A percentile compares a stretch with the other conserved stretches of the same genome.
phyloP scores from a whole-genome alignment of 768 basidiomycete genomes.

The Tricholoma terreum region DNA sequence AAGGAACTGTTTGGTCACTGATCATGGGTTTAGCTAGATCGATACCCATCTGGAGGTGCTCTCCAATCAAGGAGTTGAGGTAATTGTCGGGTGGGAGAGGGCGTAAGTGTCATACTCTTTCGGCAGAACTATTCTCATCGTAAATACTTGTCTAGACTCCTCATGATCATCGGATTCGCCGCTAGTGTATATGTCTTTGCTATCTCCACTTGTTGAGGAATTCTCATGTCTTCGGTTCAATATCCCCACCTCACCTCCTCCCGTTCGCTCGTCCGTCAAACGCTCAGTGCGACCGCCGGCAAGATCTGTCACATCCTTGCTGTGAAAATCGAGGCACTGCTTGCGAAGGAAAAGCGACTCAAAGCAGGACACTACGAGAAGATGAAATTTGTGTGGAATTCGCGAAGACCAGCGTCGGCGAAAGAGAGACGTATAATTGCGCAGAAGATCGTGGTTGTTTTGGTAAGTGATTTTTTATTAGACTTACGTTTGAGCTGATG shows the following conservation, averaged over 20 bases:
- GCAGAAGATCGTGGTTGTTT: constrained; percentile 31
- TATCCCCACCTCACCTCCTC: constrained; percentile 43
- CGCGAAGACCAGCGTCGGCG: constrained; percentile 24
- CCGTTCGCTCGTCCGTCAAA: constrained; percentile 39
- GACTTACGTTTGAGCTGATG: not conserved
- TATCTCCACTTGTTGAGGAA: too few species aligned
- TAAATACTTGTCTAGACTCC: constrained; percentile 23
- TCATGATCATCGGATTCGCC: constrained; percentile 45
- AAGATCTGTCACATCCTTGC: constrained; percentile 38
- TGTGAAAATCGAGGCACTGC: constrained; percentile 41
- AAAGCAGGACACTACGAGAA: constrained; percentile 29
- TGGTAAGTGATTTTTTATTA: constrained; percentile 24
- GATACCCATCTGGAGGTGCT: constrained; percentile 29
- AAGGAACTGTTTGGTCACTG: not conserved
- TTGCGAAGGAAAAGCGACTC: constrained; percentile 39
- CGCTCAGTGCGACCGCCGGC: constrained; percentile 33
- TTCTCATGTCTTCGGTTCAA: constrained; percentile 24
- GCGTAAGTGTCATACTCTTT: constrained; percentile 26
- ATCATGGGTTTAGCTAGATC: constrained; percentile 32
- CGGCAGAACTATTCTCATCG: not conserved
- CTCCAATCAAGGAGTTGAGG: constrained; percentile 33
- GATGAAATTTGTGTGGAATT: constrained; percentile 19
- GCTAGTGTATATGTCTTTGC: constrained; percentile 32
- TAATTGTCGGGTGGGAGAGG: constrained; percentile 40
- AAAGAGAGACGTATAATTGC: constrained; percentile 41